Percentiles rank a stretch among this genome's conserved stretches.
These are phyloP conservation scores for Mercurialis annua DNA, from an alignment of 345 rosid genomes.

Conservation along the genomic window DNA sequence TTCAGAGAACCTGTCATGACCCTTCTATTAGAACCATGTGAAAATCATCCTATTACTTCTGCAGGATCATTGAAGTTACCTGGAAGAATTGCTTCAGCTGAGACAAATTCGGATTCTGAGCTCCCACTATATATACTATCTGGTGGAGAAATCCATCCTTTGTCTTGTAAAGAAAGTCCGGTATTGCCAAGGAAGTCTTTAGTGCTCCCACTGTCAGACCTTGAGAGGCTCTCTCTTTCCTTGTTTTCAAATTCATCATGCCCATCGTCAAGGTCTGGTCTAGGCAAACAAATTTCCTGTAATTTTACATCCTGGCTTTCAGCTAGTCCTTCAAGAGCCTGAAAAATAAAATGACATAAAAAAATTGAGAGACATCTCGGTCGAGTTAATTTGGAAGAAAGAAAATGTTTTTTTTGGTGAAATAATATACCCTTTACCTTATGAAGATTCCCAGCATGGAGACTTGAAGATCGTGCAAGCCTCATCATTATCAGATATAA, in stretches of 20 bases:
- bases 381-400: slow-evolving; percentile 8
- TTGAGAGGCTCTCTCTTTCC: slow-evolving; percentile 40
- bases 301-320: slow-evolving; percentile 67
- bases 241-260: slow-evolving; percentile 40
- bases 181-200: slow-evolving; percentile 32
- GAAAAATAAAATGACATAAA: slow-evolving; percentile 13
- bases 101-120: slow-evolving; percentile 44
- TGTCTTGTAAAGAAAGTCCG: slow-evolving; percentile 49
- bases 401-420: slow-evolving; percentile 7
- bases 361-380: not conserved
- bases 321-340: slow-evolving; percentile 78
- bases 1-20: slow-evolving; percentile 18
- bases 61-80: slow-evolving; percentile 35
- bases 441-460: slow-evolving; percentile 83
- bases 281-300: slow-evolving; percentile 44
- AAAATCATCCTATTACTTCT: slow-evolving; percentile 31
- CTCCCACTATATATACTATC: slow-evolving; percentile 59
- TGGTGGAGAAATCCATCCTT: slow-evolving; percentile 83
- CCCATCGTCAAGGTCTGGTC: slow-evolving; percentile 44
- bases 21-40: slow-evolving; percentile 23
- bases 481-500: slow-evolving; percentile 56
- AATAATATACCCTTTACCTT: slow-evolving; percentile 43
- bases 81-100: slow-evolving; percentile 38
- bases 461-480: slow-evolving; percentile 84
- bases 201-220: slow-evolving; percentile 39